Base-by-base conservation (phyloP, 2,329 filamentous ascomycete species). In the Aspergillus puulaauensis region DNA sequence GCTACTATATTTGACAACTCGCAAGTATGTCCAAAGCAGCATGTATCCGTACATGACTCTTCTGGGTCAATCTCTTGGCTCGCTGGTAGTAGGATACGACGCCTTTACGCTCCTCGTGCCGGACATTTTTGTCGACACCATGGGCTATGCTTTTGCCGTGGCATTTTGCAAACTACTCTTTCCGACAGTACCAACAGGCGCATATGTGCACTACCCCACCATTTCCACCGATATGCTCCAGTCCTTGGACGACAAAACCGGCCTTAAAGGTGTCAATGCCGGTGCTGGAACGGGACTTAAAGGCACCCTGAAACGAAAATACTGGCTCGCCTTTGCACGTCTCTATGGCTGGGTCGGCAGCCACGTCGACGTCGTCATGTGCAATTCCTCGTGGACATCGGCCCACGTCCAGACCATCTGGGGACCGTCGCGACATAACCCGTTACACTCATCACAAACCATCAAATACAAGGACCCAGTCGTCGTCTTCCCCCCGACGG, bases 141-240 rank as follows among this genome's bases (percentile, higher is more conserved):
- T 99, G 93, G 95, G 95, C 61, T 99, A 97, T 70, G 92, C 93
- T 24, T 99, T 98, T 71, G 85, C 90, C 0, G 83, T 96, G 11
- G 91, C 90, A 8, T 81, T 97, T 3, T 90, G 83, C 74, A 95
- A 92, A 70, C 83, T 90, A 62, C 80, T 98, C 23, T 98, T 98
- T 70, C 89, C 84, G 0, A 75, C 78, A 37, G 84, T 97, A 1
- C 90, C 93, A 0, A 97, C 92, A 0, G 92, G 86, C 46, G 93
- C 95, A 52, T 99, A 99, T 71, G 93, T 98, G 1, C 95, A 99
- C 77, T 99, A 98, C 72, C 95, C 95, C 1, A 98, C 93, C 56
- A 99, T 99, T 54, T 97, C 93, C 3, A 99, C 92, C 51, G 95
- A 99, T 69, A 99, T 99, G 95, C 85, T 99, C 4, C 83, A 86